Evolutionary conservation across 2,329 filamentous ascomycete species (phyloP).

Genomic region (Emericellopsis atlantica): DNA sequence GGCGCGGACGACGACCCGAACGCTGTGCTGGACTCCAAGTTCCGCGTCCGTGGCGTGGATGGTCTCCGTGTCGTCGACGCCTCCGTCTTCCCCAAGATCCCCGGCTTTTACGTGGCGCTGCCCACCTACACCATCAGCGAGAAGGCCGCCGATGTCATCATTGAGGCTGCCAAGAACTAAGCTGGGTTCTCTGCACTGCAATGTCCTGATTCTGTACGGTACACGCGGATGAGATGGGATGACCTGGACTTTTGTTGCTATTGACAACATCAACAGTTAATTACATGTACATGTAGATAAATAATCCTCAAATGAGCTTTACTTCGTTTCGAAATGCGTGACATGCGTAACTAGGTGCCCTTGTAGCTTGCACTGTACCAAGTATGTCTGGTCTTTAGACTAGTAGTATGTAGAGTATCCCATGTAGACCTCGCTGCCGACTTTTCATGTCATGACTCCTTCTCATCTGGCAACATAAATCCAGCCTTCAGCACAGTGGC

Average conservation of each 20-base stretch:
- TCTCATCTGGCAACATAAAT: too few species aligned
- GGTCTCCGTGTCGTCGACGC: constrained; percentile 48
- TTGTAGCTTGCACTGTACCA: background rate
- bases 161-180: constrained; percentile 1
- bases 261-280: background rate
- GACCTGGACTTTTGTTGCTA: too few species aligned
- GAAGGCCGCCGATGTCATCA: constrained; percentile 27
- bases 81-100: constrained; percentile 36
- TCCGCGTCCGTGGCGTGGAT: constrained; percentile 39
- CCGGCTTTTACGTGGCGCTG: constrained; percentile 33
- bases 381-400: too few species aligned
- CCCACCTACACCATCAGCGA: constrained; percentile 42
- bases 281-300: background rate
- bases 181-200: background rate
- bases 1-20: constrained; percentile 35
- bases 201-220: background rate
- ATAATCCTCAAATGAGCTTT: background rate
- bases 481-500: too few species aligned
- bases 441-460: too few species aligned
- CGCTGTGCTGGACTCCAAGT: constrained; percentile 42
- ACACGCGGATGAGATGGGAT: background rate
- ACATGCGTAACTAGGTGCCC: background rate
- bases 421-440: too few species aligned
- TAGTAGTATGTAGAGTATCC: too few species aligned
- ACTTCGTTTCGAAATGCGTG: background rate